Evolutionary conservation across 129 eudicot species (phyloP).

Genomic region (Saussurea involucrata): DNA sequence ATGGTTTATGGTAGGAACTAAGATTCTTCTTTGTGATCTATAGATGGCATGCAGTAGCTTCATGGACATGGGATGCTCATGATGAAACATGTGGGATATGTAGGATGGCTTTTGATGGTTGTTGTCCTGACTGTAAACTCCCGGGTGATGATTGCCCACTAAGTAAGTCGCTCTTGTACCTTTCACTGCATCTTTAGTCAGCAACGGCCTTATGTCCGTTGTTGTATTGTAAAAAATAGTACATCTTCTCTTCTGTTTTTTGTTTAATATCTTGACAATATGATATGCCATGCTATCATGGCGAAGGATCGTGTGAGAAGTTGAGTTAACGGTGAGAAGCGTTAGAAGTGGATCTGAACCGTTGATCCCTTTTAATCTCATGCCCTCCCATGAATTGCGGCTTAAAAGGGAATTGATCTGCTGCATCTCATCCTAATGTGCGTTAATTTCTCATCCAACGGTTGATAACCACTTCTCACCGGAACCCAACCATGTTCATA

Average conservation of each 20-base stretch:
- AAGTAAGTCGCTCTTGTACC: slow-evolving; percentile 42
- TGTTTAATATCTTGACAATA: background rate
- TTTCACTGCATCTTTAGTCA: background rate
- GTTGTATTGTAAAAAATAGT: background rate
- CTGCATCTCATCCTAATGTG: too few relatives aligned
- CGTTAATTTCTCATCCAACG: too few relatives aligned
- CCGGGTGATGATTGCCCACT: slow-evolving; percentile 95
- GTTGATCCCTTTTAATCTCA: too few relatives aligned
- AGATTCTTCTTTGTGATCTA: background rate
- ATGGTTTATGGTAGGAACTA: background rate
- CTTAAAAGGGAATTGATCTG: too few relatives aligned
- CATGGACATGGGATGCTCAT: slow-evolving; percentile 99
- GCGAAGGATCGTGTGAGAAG: too few relatives aligned
- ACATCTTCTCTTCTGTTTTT: background rate
- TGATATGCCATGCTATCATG: background rate
- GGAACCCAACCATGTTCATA: too few relatives aligned
- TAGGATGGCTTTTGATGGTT: slow-evolving; percentile 96
- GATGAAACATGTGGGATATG: slow-evolving; percentile 98
- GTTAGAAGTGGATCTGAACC: too few relatives aligned
- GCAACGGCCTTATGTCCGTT: background rate
- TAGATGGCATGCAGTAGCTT: slow-evolving; percentile 98
- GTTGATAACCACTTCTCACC: too few relatives aligned
- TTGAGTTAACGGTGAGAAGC: too few relatives aligned
- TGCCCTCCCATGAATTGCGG: too few relatives aligned
- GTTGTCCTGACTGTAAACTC: slow-evolving; percentile 95